Evolutionary conservation across 2,329 filamentous ascomycete genomes (phyloP).

Genomic region (Fusarium drepaniforme): DNA sequence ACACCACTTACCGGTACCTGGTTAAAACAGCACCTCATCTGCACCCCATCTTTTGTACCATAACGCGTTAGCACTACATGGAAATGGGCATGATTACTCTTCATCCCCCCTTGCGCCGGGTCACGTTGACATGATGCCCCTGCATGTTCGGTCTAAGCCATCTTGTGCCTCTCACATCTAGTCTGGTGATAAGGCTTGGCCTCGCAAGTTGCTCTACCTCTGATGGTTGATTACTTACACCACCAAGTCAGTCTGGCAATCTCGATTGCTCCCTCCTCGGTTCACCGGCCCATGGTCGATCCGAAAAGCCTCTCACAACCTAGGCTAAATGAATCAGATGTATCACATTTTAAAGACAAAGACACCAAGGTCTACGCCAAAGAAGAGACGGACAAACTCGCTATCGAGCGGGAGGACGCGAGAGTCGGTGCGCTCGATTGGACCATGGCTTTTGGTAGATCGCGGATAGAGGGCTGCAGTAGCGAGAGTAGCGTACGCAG

Average conservation of each 20-base stretch:
- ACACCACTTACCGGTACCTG: neutral
- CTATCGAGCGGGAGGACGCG: slow-evolving; percentile 35
- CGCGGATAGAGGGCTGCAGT: slow-evolving; percentile 11
- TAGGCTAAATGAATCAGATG: neutral
- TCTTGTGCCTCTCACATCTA: slow-evolving; percentile 3
- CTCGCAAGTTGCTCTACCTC: neutral
- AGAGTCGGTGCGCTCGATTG: slow-evolving; percentile 19
- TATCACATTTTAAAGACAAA: slow-evolving; percentile 10
- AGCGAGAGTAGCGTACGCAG: slow-evolving; percentile 1
- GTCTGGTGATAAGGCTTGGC: slow-evolving; percentile 25
- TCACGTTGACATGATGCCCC: slow-evolving; percentile 36
- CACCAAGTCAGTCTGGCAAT: neutral
- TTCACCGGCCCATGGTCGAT: slow-evolving; percentile 30
- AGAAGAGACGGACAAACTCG: neutral
- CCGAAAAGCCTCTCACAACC: neutral
- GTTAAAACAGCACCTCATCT: slow-evolving; percentile 1
- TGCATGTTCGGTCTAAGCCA: slow-evolving; percentile 28
- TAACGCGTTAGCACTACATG: neutral
- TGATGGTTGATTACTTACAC: neutral
- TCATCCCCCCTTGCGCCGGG: slow-evolving; percentile 25
- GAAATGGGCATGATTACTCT: slow-evolving; percentile 9
- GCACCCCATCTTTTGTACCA: slow-evolving; percentile 6
- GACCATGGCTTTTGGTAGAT: slow-evolving; percentile 15
- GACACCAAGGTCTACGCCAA: slow-evolving; percentile 5
- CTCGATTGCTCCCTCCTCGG: slow-evolving; percentile 11